Evolutionary conservation across 2,329 filamentous ascomycete genomes (phyloP).

Genomic region (Apiospora arundinis): DNA sequence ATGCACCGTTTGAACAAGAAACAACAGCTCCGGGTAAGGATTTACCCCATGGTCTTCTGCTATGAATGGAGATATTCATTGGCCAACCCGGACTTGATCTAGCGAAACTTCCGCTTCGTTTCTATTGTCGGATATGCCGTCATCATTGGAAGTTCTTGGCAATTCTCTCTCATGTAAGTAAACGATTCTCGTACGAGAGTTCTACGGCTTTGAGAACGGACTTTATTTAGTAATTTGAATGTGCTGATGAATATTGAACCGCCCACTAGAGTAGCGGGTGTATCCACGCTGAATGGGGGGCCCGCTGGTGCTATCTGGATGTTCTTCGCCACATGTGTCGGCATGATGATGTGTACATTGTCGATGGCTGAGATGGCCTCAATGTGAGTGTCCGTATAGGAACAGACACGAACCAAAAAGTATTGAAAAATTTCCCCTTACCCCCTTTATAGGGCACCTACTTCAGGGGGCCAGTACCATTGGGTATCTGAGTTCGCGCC

Average conservation of each 20-base stretch:
- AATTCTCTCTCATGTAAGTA: constrained; percentile 1
- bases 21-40: background rate
- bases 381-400: constrained; percentile 41
- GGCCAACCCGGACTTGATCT: background rate
- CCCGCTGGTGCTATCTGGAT: constrained; percentile 54
- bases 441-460: constrained; percentile 50
- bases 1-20: background rate
- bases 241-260: constrained; percentile 23
- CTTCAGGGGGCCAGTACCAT: constrained; percentile 63
- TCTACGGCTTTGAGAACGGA: background rate
- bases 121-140: constrained; percentile 23
- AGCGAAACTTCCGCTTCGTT: constrained; percentile 23
- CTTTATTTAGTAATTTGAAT: background rate
- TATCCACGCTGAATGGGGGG: constrained; percentile 46
- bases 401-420: background rate
- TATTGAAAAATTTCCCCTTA: background rate
- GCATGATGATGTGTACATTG: constrained; percentile 45
- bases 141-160: constrained; percentile 20
- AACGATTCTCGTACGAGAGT: too few relatives aligned
- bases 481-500: constrained; percentile 63
- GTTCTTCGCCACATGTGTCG: constrained; percentile 47
- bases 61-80: background rate
- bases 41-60: too few relatives aligned
- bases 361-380: constrained; percentile 58
- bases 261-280: constrained; percentile 30